phyloP scores from a whole-genome alignment of 192 early-diverging fungal genomes.

The Allomyces arbusculus region DNA sequence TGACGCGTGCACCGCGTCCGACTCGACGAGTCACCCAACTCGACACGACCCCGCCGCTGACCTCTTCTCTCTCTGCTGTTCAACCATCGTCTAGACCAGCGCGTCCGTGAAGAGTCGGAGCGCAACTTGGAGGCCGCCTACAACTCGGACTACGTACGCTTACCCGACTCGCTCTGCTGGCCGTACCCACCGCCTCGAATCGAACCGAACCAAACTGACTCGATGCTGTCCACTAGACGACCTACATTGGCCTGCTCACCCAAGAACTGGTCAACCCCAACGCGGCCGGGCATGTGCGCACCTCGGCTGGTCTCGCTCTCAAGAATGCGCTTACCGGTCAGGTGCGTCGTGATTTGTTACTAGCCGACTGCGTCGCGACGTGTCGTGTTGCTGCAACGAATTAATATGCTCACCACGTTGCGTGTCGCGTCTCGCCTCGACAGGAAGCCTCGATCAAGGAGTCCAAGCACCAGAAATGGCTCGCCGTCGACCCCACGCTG shows the following conservation, averaged over 20 bases:
- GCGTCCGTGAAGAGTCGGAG: neutral
- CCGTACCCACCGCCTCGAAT: neutral
- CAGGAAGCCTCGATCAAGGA: constrained; percentile 29
- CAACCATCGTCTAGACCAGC: neutral
- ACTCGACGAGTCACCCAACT: neutral
- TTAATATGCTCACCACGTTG: constrained; percentile 1
- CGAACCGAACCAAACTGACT: neutral
- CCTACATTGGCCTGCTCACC: constrained; percentile 30
- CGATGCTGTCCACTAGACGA: constrained; percentile 11
- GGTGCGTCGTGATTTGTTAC: constrained; percentile 22
- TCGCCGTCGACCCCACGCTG: constrained; percentile 27
- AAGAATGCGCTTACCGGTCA: constrained; percentile 83
- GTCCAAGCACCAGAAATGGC: constrained; percentile 43
- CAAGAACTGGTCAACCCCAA: constrained; percentile 69
- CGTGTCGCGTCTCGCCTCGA: no score
- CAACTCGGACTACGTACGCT: constrained; percentile 1
- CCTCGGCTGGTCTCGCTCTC: constrained; percentile 68
- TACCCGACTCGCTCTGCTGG: neutral
- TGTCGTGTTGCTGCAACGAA: neutral
- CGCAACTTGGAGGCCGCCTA: neutral
- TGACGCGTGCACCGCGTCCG: neutral
- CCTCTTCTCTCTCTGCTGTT: neutral
- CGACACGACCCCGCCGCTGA: neutral
- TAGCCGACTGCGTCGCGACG: neutral
- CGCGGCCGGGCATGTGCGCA: constrained; percentile 38